Percentiles rank a stretch among this genome's conserved stretches.
phyloP scores from a whole-genome alignment of 805 yeast species.

The Torulaspora franciscae region DNA sequence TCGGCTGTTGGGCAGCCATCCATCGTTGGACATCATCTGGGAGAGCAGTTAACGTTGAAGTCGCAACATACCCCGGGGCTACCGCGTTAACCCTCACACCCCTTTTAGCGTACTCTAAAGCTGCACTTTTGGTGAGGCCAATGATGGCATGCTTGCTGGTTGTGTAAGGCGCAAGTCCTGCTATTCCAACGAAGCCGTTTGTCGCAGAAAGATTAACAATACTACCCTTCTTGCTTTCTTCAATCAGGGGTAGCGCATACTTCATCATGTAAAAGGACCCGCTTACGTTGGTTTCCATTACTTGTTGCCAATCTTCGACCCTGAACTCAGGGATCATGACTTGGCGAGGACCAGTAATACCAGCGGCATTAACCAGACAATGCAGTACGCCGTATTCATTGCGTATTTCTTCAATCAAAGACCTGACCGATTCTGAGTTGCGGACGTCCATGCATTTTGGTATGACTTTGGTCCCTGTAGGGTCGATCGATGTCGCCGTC shows the following conservation, averaged over 20 bases:
- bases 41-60: neutral
- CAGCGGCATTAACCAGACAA: neutral
- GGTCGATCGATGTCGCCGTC: neutral
- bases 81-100: neutral
- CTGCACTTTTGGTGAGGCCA: neutral
- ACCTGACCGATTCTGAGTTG: neutral
- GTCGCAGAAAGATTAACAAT: neutral
- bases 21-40: neutral
- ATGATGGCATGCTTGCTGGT: neutral
- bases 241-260: neutral
- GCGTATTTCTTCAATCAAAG: neutral
- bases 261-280: neutral
- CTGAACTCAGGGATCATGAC: neutral
- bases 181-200: slow-evolving; percentile 1
- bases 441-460: neutral
- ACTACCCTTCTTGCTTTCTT: neutral
- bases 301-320: slow-evolving; percentile 1
- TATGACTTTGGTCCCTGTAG: neutral
- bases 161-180: neutral
- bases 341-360: neutral
- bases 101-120: neutral
- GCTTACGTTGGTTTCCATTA: neutral
- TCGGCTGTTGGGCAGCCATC: slow-evolving; percentile 1
- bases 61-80: slow-evolving; percentile 1
- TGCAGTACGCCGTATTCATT: neutral